Evolutionary conservation across 495 filamentous ascomycete species (phyloP), one percentile per base, ranked within the genome.

Genomic region (Neurospora africana): DNA sequence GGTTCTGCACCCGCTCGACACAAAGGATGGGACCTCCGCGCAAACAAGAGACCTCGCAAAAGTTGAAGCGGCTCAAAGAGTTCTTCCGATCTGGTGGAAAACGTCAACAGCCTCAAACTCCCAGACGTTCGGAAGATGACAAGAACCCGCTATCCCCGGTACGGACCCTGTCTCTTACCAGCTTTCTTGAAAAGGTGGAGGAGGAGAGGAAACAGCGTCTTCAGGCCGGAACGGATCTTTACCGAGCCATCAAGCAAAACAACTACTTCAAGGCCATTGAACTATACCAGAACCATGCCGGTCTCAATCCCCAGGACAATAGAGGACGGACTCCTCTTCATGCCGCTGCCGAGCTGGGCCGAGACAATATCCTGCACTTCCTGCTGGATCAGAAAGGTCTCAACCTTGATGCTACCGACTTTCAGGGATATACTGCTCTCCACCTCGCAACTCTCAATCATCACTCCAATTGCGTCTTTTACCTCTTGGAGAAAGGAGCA

Each of bases 361-460:
- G 68, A 17, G 19, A 13, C 6, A 0, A 17, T 8, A 35, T 58
- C 3, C 47, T 73, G 13, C 40, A 11, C 15, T 44, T 73, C 0
- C 72, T 73, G n/a, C 40, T 73, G 10, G 68, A 58, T 1, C 72
- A 61, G 17, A 73, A 73, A 40, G 72, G 70, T 10, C 7, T 70
- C 4, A 2, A 19, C 35, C 27, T 73, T 17, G 44, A 73, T 37
- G 72, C 68, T 1, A 11, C 36, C 11, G 72, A 73, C 36, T 19
- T n/a, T 0, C 43, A 41, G 0, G 70, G 70, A 0, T 11, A 1
- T 1, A 73, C 72, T 5, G 37, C 72, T 2, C 68, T 73, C 5
- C 72, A 73, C 40, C 47, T 70, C 2, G 72, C 72, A n/a, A 40
- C 19, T 0, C 19, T 70, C 36, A 5, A 65, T 27, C 2, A 70